A percentile compares a stretch with the other conserved stretches of the same genome.
Conservation (phyloP, 306 rosid genomes). For the Gastrolobium villosum region DNA sequence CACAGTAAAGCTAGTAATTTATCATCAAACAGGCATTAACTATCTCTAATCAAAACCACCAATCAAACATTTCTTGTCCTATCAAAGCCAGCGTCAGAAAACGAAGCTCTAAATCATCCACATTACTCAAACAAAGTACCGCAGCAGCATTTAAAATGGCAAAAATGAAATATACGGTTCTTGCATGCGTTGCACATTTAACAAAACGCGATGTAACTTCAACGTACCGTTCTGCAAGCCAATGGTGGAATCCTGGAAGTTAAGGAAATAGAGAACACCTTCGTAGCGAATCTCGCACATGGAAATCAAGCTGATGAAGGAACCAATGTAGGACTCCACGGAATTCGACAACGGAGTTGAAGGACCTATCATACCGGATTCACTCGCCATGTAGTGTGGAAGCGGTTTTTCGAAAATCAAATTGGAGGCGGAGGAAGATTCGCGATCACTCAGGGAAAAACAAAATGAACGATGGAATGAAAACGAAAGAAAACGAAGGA, state of each 20-base stretch:
- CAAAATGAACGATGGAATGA: not conserved
- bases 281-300: conserved; percentile 83
- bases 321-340: conserved; percentile 66
- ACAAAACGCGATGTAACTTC: not conserved
- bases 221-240: conserved; percentile 68
- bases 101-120: not conserved
- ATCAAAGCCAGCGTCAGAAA: not conserved
- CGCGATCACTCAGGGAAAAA: not conserved
- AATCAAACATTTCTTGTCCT: not conserved
- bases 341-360: conserved; percentile 35
- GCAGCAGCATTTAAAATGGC: not conserved
- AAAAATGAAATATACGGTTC: not conserved
- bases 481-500: not conserved
- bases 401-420: not conserved
- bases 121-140: not conserved
- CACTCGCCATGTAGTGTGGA: conserved; percentile 57
- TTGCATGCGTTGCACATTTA: not conserved
- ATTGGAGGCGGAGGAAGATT: not conserved
- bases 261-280: conserved; percentile 65
- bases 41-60: conserved; percentile 20
- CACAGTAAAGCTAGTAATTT: not conserved
- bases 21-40: not conserved
- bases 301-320: conserved; percentile 73
- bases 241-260: conserved; percentile 65
- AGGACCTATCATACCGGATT: conserved; percentile 35